Evolutionary conservation across 345 rosid genomes (phyloP).

Genomic region (Clarkia xantiana): DNA sequence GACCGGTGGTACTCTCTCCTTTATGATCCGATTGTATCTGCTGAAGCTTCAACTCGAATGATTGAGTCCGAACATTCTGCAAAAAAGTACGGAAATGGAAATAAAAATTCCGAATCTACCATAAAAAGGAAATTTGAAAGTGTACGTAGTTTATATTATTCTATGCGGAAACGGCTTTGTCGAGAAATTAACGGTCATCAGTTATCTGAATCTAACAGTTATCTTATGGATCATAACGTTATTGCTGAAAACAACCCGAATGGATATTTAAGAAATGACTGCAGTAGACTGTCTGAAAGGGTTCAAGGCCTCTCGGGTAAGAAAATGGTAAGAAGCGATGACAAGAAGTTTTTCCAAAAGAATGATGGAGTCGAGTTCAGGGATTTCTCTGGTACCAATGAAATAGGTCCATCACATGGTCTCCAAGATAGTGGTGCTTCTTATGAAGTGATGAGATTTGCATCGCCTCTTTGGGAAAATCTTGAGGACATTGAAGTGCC

Average conservation of each 20-base stretch:
- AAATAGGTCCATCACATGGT: not conserved
- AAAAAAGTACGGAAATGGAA: constrained; percentile 39
- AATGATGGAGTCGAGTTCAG: constrained; percentile 1
- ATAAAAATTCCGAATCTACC: constrained; percentile 28
- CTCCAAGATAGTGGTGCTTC: not conserved
- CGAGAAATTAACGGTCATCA: constrained; percentile 34
- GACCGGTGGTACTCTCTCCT: constrained; percentile 89
- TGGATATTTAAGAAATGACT: constrained; percentile 3
- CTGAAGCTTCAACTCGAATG: constrained; percentile 67
- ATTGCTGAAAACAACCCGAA: not conserved
- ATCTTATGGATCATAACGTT: constrained; percentile 7
- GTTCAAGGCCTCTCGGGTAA: not conserved
- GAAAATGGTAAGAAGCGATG: not conserved
- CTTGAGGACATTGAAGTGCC: not conserved
- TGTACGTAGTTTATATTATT: constrained; percentile 46
- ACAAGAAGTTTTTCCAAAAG: not conserved
- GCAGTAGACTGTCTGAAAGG: not conserved
- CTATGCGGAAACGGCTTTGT: constrained; percentile 56
- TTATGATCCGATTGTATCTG: constrained; percentile 77
- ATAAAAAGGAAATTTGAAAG: constrained; percentile 61
- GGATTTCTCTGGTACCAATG: not conserved
- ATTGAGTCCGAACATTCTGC: constrained; percentile 35
- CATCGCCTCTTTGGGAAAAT: constrained; percentile 2
- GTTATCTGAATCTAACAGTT: constrained; percentile 36
- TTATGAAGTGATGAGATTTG: not conserved